phyloP scores from a whole-genome alignment of 495 filamentous ascomycete genomes.

The Penicillium silybi region DNA sequence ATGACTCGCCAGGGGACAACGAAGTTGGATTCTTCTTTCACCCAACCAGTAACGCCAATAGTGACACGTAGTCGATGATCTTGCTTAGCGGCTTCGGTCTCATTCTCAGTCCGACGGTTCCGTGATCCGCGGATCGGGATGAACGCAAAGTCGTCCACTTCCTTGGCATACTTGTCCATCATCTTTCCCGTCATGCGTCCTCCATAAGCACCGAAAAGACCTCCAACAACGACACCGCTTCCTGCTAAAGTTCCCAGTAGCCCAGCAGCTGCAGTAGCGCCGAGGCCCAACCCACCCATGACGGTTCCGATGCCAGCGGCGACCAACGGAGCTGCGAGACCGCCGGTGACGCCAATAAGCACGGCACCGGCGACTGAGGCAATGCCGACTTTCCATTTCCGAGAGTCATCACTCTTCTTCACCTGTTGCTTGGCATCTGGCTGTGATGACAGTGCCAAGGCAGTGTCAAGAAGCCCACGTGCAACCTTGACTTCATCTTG shows the following conservation, averaged over 20 bases:
- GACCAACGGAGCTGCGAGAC: conserved; percentile 75
- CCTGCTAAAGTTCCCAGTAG: conserved; percentile 76
- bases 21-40: conserved; percentile 66
- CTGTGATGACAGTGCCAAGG: conserved; percentile 64
- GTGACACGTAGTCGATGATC: conserved; percentile 74
- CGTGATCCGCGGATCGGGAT: conserved; percentile 59
- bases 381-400: conserved; percentile 79
- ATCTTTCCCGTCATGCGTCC: conserved; percentile 78
- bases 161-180: conserved; percentile 82
- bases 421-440: conserved; percentile 62
- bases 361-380: conserved; percentile 76
- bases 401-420: conserved; percentile 59
- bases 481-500: conserved; percentile 74
- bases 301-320: conserved; percentile 79
- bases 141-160: conserved; percentile 88
- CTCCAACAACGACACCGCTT: conserved; percentile 72
- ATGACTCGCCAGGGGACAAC: conserved; percentile 72
- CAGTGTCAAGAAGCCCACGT: conserved; percentile 66
- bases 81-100: conserved; percentile 43
- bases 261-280: conserved; percentile 70
- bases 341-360: conserved; percentile 76
- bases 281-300: conserved; percentile 76
- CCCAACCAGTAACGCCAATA: conserved; percentile 79
- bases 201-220: conserved; percentile 86
- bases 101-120: conserved; percentile 38